These are phyloP conservation scores for Verbena officinalis DNA, from an alignment of 257 asterid species.

Conservation along the genomic window DNA sequence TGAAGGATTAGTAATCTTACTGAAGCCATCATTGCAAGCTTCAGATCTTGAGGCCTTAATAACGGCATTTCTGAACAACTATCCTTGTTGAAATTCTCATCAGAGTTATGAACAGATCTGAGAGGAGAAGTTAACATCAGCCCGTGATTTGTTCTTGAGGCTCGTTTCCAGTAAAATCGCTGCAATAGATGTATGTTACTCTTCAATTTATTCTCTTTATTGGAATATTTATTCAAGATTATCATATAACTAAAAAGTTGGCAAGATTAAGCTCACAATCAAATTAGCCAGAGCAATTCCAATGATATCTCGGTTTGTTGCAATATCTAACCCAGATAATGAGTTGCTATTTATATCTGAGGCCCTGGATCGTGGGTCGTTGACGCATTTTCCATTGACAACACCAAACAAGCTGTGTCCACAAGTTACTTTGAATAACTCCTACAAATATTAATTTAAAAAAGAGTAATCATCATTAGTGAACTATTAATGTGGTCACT, in stretches of 20 bases:
- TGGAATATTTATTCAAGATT: not conserved
- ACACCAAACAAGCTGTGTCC: slow-evolving; percentile 84
- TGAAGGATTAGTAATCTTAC: slow-evolving; percentile 83
- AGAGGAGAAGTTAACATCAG: slow-evolving; percentile 93
- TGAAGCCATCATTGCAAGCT: slow-evolving; percentile 93
- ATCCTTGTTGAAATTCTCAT: slow-evolving; percentile 46
- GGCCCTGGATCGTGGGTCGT: slow-evolving; percentile 89
- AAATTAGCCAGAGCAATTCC: slow-evolving; percentile 95
- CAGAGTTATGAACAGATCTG: slow-evolving; percentile 59
- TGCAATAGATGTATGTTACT: slow-evolving; percentile 39
- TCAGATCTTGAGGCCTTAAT: slow-evolving; percentile 90
- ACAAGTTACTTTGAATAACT: slow-evolving; percentile 80
- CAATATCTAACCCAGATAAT: slow-evolving; percentile 83
- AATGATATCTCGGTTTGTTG: slow-evolving; percentile 80
- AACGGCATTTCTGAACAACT: slow-evolving; percentile 59
- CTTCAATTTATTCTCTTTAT: slow-evolving; percentile 6
- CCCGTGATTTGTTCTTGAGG: slow-evolving; percentile 78
- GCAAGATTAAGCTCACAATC: slow-evolving; percentile 59
- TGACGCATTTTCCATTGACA: slow-evolving; percentile 87
- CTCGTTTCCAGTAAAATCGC: slow-evolving; percentile 98
- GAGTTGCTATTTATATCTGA: slow-evolving; percentile 83
- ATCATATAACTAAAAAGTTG: not conserved
- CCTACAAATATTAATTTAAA: slow-evolving; percentile 40
- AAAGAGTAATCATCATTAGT: slow-evolving; percentile 12
- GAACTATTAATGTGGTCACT: not conserved